These are phyloP conservation scores for Colletotrichum navitas DNA, from an alignment of 2,329 filamentous ascomycete genomes.

Conservation along the genomic window DNA sequence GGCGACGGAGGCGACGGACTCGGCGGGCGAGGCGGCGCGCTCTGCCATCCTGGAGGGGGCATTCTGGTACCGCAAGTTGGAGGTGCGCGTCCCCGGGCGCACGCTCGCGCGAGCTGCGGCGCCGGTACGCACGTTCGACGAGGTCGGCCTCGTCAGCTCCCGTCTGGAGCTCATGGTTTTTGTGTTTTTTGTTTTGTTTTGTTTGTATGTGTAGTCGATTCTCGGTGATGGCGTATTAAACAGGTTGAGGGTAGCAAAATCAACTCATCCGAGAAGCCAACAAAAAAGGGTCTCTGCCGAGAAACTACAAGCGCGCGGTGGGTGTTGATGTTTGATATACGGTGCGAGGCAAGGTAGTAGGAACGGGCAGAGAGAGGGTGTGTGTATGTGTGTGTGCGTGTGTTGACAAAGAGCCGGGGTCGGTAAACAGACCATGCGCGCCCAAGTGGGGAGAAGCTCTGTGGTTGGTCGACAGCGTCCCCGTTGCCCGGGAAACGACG, in stretches of 20 bases:
- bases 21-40: conserved; percentile 75
- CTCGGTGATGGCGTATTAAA: not conserved
- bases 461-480: conserved; percentile 3
- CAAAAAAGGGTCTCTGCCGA: not conserved
- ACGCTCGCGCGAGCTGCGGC: conserved; percentile 32
- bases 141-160: conserved; percentile 42
- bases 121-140: conserved; percentile 38
- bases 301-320: not conserved
- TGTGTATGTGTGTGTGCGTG: not conserved
- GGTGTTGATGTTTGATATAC: conserved; percentile 17
- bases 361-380: not conserved
- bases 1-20: conserved; percentile 73
- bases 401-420: conserved; percentile 38
- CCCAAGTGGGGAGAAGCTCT: conserved; percentile 20
- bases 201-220: not conserved
- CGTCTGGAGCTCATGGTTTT: conserved; percentile 41
- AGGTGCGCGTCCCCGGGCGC: conserved; percentile 39
- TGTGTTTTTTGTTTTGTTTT: too few relatives aligned
- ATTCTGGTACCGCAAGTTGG: conserved; percentile 40
- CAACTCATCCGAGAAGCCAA: conserved; percentile 4
- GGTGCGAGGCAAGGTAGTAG: conserved; percentile 11
- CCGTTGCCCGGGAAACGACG: conserved; percentile 7
- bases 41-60: conserved; percentile 47
- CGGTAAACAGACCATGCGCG: conserved; percentile 40
- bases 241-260: not conserved